Percentiles rank a stretch among this genome's conserved stretches.
These are phyloP conservation scores for Suillus subluteus DNA, from an alignment of 768 basidiomycete genomes.

Conservation along the genomic window DNA sequence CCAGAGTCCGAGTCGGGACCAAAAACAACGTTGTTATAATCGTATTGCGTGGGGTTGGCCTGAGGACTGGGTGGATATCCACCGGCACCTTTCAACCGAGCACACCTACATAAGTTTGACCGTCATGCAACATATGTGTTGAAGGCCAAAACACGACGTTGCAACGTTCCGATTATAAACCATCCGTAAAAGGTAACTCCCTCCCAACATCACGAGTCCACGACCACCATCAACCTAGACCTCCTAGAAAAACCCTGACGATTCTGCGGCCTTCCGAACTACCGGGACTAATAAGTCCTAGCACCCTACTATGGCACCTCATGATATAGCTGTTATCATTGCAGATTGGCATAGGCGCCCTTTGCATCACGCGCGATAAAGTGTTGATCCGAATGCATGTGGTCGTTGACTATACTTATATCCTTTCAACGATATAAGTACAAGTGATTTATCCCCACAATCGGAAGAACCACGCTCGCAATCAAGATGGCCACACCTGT, in stretches of 20 bases:
- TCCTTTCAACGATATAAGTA: neutral
- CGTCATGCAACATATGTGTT: neutral
- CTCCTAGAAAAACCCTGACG: no score
- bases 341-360: neutral
- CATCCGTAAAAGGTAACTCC: no score
- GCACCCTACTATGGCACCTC: neutral
- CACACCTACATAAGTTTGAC: neutral
- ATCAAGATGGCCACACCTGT: constrained; percentile 24
- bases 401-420: constrained; percentile 7
- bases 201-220: no score
- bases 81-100: no score
- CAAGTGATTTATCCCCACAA: neutral
- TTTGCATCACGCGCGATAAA: neutral
- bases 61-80: neutral
- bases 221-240: no score
- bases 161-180: no score
- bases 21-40: neutral
- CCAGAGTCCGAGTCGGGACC: neutral
- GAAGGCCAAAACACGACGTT: neutral
- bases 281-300: neutral
- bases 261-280: neutral
- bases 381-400: neutral
- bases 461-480: neutral
- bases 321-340: neutral
- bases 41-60: neutral